A percentile compares a stretch with the other conserved stretches of the same genome.
Evolutionary conservation across 108 stramenopile species (phyloP).

Genomic region (Tribonema minus): DNA sequence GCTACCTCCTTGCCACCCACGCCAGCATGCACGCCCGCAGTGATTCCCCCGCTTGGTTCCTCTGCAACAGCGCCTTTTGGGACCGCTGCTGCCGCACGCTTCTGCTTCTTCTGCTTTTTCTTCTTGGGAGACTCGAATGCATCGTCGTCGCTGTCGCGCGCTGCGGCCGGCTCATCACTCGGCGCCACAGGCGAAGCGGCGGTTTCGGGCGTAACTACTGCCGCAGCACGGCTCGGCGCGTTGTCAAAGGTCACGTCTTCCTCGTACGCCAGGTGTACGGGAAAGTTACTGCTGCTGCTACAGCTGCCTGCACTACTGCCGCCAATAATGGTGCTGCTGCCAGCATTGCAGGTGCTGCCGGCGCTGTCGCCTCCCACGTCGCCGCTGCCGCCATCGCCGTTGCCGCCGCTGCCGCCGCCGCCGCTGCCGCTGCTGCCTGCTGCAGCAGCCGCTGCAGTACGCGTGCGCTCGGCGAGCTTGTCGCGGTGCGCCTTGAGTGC

Average conservation of each 20-base stretch:
- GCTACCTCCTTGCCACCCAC: no score
- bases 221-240: no score
- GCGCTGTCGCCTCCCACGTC: neutral
- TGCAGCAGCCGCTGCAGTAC: neutral
- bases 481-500: neutral
- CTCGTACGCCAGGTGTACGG: slow-evolving; percentile 10
- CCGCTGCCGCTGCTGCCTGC: neutral
- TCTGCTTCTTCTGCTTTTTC: slow-evolving; percentile 1
- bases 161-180: neutral
- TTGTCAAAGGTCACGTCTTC: no score
- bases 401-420: neutral
- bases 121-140: slow-evolving; percentile 33
- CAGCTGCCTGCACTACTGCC: no score
- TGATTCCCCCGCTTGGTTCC: no score
- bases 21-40: no score
- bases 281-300: no score
- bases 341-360: neutral
- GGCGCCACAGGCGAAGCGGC: no score
- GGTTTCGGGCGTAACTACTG: no score
- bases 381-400: neutral
- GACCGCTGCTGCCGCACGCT: no score
- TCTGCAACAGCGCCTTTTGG: no score
- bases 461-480: neutral
- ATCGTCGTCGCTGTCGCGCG: slow-evolving; percentile 5
- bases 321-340: no score